Percentiles rank a stretch among this genome's conserved stretches.
phyloP scores from a whole-genome alignment of 1,284 basidiomycete species.

The Anthracocystis setariae region DNA sequence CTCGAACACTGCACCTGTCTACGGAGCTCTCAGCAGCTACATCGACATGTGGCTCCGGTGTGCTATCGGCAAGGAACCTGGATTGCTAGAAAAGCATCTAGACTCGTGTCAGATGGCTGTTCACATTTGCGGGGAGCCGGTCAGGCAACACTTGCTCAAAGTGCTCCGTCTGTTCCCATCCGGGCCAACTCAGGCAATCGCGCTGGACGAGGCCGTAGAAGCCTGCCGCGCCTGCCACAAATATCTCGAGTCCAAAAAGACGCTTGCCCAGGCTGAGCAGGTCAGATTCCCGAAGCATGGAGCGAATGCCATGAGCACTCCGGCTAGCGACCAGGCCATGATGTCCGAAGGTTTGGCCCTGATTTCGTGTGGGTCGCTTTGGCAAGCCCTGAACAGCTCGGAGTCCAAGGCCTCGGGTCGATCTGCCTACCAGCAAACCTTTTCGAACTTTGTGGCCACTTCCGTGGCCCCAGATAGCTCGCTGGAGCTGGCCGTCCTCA shows the following conservation, averaged over 20 bases:
- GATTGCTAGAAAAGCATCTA: constrained; percentile 16
- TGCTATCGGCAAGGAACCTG: constrained; percentile 27
- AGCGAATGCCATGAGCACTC: not conserved
- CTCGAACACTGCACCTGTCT: constrained; percentile 13
- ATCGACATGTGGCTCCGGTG: constrained; percentile 38
- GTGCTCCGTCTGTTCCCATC: constrained; percentile 17
- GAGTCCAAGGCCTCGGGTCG: constrained; percentile 31
- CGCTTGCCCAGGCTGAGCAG: constrained; percentile 6
- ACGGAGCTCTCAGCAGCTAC: constrained; percentile 25
- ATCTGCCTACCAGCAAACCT: constrained; percentile 11
- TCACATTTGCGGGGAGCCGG: constrained; percentile 1
- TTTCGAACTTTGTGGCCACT: constrained; percentile 37
- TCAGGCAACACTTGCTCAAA: constrained; percentile 17
- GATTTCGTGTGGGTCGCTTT: constrained; percentile 21
- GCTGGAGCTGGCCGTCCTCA: constrained; percentile 22
- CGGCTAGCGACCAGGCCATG: not conserved
- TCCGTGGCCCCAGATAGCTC: constrained; percentile 4
- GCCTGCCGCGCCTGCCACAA: constrained; percentile 31
- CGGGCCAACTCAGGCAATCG: constrained; percentile 22
- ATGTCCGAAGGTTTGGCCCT: constrained; percentile 17
- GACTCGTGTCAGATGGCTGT: constrained; percentile 4
- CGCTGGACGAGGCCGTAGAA: constrained; percentile 30
- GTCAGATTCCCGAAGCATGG: not conserved
- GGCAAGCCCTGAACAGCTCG: constrained; percentile 19
- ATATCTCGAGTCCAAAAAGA: constrained; percentile 12